phyloP scores from a whole-genome alignment of 1,284 basidiomycete species.

The Cryptococcus depauperatus region DNA sequence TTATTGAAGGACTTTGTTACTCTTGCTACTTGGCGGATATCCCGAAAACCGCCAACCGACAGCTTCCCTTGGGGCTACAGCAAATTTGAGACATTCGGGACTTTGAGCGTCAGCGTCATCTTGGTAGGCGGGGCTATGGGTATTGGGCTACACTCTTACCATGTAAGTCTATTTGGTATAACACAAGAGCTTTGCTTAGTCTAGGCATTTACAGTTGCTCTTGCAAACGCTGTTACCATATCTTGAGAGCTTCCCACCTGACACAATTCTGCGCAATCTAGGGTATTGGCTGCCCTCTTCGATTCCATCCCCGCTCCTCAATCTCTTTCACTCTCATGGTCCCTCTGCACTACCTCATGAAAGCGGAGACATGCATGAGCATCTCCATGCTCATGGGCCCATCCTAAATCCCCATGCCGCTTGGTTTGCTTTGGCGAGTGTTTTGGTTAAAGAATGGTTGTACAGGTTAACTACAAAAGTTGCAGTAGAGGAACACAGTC shows the following conservation, averaged over 20 bases:
- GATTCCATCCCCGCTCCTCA: constrained; percentile 43
- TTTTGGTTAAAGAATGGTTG: constrained; percentile 84
- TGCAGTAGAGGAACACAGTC: constrained; percentile 79
- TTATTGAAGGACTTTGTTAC: constrained; percentile 73
- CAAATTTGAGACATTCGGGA: constrained; percentile 91
- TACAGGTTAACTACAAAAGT: constrained; percentile 80
- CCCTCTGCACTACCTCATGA: constrained; percentile 41
- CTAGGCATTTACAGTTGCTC: constrained; percentile 24
- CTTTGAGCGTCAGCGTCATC: constrained; percentile 71
- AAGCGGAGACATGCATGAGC: constrained; percentile 17
- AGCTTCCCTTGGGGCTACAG: constrained; percentile 59
- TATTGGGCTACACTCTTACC: constrained; percentile 87
- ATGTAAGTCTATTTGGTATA: constrained; percentile 21
- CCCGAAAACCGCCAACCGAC: constrained; percentile 65
- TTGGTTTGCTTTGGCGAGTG: constrained; percentile 81
- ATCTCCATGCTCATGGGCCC: constrained; percentile 23
- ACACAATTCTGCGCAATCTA: constrained; percentile 30
- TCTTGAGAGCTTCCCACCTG: constrained; percentile 43
- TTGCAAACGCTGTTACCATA: constrained; percentile 44
- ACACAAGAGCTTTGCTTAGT: background rate
- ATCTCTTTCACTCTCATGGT: constrained; percentile 44
- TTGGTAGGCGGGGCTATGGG: constrained; percentile 76
- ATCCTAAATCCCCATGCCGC: constrained; percentile 88
- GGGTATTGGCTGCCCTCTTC: constrained; percentile 34
- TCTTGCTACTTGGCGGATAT: constrained; percentile 82